Percentiles rank a stretch among this genome's conserved stretches.
Evolutionary conservation across 2,329 filamentous ascomycete genomes (phyloP).

Genomic region (Bertia moriformis): DNA sequence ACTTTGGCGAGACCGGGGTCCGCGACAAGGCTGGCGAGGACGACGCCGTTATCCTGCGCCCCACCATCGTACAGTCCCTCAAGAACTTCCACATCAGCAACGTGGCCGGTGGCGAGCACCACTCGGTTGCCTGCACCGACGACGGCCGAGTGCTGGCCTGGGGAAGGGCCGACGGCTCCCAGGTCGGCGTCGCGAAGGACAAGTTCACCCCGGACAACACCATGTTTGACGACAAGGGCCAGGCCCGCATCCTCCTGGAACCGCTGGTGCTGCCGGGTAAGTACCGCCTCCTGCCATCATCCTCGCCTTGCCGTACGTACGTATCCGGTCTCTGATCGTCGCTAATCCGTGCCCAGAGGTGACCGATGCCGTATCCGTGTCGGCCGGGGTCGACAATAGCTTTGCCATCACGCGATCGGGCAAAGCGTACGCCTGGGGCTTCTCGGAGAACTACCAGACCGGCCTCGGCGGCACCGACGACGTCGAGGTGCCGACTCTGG

Average conservation of each 20-base stretch:
- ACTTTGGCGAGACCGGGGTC: conserved; percentile 67
- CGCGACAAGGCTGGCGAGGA: conserved; percentile 48
- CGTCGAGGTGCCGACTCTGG: conserved; percentile 59
- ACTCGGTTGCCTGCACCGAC: conserved; percentile 50
- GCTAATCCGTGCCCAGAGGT: conserved; percentile 16
- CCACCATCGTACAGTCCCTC: conserved; percentile 52
- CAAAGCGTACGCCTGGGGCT: conserved; percentile 66
- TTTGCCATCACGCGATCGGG: conserved; percentile 57
- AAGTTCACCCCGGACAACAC: conserved; percentile 41
- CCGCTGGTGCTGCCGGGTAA: conserved; percentile 46
- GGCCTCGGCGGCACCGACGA: conserved; percentile 69
- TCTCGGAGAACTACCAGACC: conserved; percentile 68
- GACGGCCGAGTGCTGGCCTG: conserved; percentile 43
- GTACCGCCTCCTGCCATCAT: conserved; percentile 7
- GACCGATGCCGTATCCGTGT: conserved; percentile 39
- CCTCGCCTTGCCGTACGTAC: not conserved
- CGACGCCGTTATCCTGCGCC: conserved; percentile 58
- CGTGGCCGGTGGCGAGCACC: conserved; percentile 62
- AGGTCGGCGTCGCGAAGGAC: conserved; percentile 39
- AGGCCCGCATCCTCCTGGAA: conserved; percentile 56
- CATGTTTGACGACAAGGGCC: conserved; percentile 47
- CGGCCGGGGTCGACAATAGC: conserved; percentile 58
- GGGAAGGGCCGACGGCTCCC: conserved; percentile 39
- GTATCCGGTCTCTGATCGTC: conserved; percentile 6
- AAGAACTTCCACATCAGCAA: conserved; percentile 46